Conservation (phyloP, 495 filamentous ascomycete species). For the Umbilicaria muhlenbergii region DNA sequence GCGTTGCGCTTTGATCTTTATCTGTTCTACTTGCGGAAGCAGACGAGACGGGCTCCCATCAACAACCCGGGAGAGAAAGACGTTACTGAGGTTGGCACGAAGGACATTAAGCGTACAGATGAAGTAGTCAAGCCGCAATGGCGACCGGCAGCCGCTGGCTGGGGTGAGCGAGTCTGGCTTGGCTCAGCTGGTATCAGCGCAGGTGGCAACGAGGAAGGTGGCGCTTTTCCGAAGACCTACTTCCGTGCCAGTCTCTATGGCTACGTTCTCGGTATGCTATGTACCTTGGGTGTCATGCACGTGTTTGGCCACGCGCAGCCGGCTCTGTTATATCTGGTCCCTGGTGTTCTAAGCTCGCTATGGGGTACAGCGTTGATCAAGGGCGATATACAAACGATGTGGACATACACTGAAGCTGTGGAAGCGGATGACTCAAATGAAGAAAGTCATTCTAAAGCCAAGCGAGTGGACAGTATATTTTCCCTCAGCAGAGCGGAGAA, state of each 20-base stretch:
- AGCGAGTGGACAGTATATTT: conserved; percentile 9
- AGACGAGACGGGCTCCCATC: conserved; percentile 7
- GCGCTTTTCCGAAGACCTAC: conserved; percentile 66
- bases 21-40: conserved; percentile 54
- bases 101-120: conserved; percentile 5
- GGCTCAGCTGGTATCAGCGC: conserved; percentile 11
- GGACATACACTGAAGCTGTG: conserved; percentile 60
- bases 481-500: conserved; percentile 9
- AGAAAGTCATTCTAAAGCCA: conserved; percentile 9
- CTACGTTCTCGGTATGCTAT: conserved; percentile 65
- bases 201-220: conserved; percentile 2
- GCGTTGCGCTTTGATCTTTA: conserved; percentile 85
- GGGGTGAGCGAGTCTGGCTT: conserved; percentile 82
- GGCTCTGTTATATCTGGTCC: conserved; percentile 85
- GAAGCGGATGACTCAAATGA: conserved; percentile 21
- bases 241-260: conserved; percentile 68
- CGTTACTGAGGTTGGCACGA: conserved; percentile 9
- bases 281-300: conserved; percentile 63
- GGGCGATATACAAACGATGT: conserved; percentile 60
- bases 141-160: conserved; percentile 45
- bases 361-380: conserved; percentile 65
- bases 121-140: conserved; percentile 37
- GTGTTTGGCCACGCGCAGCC: conserved; percentile 73
- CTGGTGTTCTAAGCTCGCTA: conserved; percentile 56
- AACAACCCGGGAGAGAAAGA: conserved; percentile 16